phyloP scores from a whole-genome alignment of 306 rosid species.

The Pyrus pyrifolia region DNA sequence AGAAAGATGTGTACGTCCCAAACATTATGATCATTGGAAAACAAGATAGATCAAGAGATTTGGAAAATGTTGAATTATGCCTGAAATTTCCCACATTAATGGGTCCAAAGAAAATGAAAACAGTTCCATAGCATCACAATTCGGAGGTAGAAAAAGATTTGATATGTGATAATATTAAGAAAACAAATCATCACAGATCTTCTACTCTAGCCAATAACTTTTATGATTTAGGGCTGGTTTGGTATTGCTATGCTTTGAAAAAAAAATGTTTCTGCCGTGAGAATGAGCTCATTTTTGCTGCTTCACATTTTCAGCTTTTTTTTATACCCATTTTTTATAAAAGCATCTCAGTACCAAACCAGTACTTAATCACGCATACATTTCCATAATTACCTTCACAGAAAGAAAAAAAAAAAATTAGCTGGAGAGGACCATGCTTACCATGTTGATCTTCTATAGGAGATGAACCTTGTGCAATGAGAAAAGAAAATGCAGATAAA shows the following conservation, averaged over 20 bases:
- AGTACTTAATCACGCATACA: no score
- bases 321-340: no score
- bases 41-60: not conserved
- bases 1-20: not conserved
- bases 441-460: constrained; percentile 3
- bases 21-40: not conserved
- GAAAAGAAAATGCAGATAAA: not conserved
- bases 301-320: no score
- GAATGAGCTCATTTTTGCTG: no score
- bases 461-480: constrained; percentile 1
- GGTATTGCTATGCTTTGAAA: no score
- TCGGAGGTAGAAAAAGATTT: not conserved
- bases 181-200: not conserved
- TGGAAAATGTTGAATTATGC: not conserved
- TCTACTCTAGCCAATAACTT: not conserved
- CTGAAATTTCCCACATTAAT: not conserved
- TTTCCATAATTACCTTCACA: not conserved
- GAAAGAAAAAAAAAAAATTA: no score
- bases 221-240: not conserved
- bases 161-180: not conserved
- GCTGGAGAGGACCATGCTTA: not conserved
- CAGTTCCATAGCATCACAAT: not conserved
- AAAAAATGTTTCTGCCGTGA: no score
- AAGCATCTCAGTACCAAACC: no score
- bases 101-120: not conserved